A percentile compares a stretch with the other conserved stretches of the same genome.
Evolutionary conservation across 1,139 yeast genomes (phyloP).

Genomic region (Pichia sp.): DNA sequence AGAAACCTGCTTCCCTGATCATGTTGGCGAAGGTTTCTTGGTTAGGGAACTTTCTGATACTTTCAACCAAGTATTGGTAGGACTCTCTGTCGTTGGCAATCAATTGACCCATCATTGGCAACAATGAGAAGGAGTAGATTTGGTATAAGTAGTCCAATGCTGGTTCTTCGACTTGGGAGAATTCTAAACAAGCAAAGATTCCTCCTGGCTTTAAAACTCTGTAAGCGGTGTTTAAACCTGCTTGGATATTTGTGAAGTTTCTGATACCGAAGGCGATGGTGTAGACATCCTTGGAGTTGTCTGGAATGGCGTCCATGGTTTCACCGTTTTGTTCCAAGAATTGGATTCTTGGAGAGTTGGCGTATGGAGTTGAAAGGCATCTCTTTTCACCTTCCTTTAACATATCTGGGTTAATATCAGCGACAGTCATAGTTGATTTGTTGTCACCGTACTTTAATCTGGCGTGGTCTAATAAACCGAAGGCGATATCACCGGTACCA

Average conservation of each 20-base stretch:
- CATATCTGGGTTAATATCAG: conserved; percentile 97
- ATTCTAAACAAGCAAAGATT: conserved; percentile 93
- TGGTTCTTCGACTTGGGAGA: conserved; percentile 86
- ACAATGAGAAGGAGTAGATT: conserved; percentile 81
- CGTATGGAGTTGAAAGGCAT: conserved; percentile 47
- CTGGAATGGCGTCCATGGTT: conserved; percentile 75
- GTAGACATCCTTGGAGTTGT: conserved; percentile 89
- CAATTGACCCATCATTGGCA: conserved; percentile 95
- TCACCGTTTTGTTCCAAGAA: conserved; percentile 95
- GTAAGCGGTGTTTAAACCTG: conserved; percentile 90
- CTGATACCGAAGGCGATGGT: conserved; percentile 98
- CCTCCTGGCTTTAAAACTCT: conserved; percentile 99
- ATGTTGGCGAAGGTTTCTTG: conserved; percentile 88
- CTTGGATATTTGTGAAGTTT: conserved; percentile 92
- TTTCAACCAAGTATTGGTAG: conserved; percentile 92
- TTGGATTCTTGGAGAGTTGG: conserved; percentile 57
- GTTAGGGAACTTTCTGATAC: conserved; percentile 86
- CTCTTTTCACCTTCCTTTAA: conserved; percentile 86
- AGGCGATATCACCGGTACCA: conserved; percentile 98
- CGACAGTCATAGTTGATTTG: conserved; percentile 80
- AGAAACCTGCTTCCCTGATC: conserved; percentile 96
- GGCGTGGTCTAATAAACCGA: conserved; percentile 92
- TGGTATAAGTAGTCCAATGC: conserved; percentile 74
- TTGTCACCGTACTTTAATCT: conserved; percentile 73
- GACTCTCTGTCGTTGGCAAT: conserved; percentile 95